A percentile compares a stretch with the other conserved stretches of the same genome.
phyloP scores from a whole-genome alignment of 106 monocot species.

The Phalaenopsis equestris region DNA sequence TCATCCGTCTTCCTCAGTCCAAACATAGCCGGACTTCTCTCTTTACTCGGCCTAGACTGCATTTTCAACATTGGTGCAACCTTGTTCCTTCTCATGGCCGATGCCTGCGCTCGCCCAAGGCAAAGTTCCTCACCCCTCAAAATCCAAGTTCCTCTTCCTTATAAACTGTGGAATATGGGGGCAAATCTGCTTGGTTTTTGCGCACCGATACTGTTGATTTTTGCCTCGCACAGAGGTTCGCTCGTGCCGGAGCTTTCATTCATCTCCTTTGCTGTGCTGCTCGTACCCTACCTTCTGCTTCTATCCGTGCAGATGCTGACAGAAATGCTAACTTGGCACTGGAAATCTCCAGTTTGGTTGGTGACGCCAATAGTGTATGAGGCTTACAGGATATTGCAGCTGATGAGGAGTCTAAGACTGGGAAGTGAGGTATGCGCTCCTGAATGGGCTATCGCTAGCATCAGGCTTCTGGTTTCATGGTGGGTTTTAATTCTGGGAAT shows the following conservation, averaged over 20 bases:
- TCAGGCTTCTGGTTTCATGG: conserved; percentile 80
- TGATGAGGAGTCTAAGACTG: conserved; percentile 77
- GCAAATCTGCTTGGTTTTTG: conserved; percentile 64
- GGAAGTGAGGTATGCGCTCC: conserved; percentile 66
- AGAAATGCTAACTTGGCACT: conserved; percentile 83
- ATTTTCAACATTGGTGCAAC: conserved; percentile 92
- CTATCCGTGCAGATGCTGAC: conserved; percentile 55
- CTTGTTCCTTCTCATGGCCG: conserved; percentile 89
- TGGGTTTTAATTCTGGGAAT: conserved; percentile 80
- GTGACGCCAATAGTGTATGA: conserved; percentile 82
- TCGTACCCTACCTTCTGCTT: conserved; percentile 83
- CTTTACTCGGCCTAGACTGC: conserved; percentile 82
- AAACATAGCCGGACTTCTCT: conserved; percentile 71
- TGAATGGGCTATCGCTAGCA: conserved; percentile 46
- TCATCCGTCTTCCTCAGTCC: conserved; percentile 73
- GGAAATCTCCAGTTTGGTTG: conserved; percentile 95
- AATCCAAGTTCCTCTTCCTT: conserved; percentile 37
- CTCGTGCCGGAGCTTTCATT: conserved; percentile 43
- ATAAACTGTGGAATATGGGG: conserved; percentile 69
- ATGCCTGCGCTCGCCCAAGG: conserved; percentile 55
- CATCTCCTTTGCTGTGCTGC: conserved; percentile 54
- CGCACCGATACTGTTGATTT: conserved; percentile 40
- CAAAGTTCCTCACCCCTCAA: neutral
- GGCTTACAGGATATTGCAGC: conserved; percentile 73
- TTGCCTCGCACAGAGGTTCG: conserved; percentile 37